Conservation (phyloP, 192 early-diverging fungal genomes). For the Gamsiella multidivaricata region DNA sequence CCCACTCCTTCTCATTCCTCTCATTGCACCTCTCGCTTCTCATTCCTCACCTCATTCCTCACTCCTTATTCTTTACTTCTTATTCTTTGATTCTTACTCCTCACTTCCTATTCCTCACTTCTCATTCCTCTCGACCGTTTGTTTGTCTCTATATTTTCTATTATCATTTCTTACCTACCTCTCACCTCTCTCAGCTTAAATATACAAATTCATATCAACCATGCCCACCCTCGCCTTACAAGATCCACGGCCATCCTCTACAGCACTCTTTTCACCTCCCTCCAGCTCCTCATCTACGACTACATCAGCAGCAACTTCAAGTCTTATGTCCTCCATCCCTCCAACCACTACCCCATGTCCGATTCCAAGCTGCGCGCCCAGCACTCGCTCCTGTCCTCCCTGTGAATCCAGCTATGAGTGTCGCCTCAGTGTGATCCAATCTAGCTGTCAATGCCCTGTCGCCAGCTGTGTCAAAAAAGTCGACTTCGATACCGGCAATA, state of each 20-base stretch:
- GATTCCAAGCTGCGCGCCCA: neutral
- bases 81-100: neutral
- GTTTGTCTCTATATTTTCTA: neutral
- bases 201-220: no score
- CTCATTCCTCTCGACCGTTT: neutral
- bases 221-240: no score
- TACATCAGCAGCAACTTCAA: neutral
- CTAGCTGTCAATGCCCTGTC: slow-evolving; percentile 30
- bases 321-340: neutral
- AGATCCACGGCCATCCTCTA: no score
- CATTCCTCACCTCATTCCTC: neutral
- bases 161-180: neutral
- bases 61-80: neutral
- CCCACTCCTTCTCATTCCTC: neutral
- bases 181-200: no score
- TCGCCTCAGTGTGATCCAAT: slow-evolving; percentile 21
- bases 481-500: slow-evolving; percentile 34
- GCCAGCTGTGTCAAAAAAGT: slow-evolving; percentile 33
- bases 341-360: slow-evolving; percentile 4
- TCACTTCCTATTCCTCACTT: neutral
- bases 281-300: neutral
- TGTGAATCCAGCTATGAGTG: slow-evolving; percentile 27
- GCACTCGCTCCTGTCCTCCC: slow-evolving; percentile 17
- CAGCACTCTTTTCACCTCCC: neutral
- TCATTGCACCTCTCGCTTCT: neutral